Percentiles rank a stretch among this genome's conserved stretches.
These are phyloP conservation scores for Tilletia caries DNA, from an alignment of 1,284 basidiomycete genomes.

Conservation along the genomic window DNA sequence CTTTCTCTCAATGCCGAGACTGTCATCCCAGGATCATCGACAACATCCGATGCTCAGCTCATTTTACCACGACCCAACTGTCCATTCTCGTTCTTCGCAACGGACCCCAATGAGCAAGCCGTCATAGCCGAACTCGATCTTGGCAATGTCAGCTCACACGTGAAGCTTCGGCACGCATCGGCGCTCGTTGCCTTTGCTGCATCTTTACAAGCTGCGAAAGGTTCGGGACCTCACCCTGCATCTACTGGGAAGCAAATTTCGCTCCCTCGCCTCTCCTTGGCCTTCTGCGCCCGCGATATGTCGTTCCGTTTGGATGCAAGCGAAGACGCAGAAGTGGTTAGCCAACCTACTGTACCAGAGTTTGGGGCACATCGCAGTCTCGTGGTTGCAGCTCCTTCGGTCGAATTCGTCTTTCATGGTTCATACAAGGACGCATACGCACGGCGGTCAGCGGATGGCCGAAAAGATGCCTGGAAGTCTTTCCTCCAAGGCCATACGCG, in stretches of 20 bases:
- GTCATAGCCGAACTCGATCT: constrained; percentile 29
- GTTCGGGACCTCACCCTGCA: background rate
- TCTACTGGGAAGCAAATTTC: background rate
- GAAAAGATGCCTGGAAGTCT: constrained; percentile 28
- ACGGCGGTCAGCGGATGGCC: constrained; percentile 27
- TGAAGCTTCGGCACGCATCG: constrained; percentile 13
- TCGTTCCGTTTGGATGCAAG: constrained; percentile 34
- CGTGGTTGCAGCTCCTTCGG: constrained; percentile 26
- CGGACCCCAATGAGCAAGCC: constrained; percentile 48
- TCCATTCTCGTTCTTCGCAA: constrained; percentile 18
- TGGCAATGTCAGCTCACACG: constrained; percentile 29
- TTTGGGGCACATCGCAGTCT: constrained; percentile 18
- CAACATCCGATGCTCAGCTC: background rate
- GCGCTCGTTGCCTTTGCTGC: background rate
- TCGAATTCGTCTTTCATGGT: constrained; percentile 30
- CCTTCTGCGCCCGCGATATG: constrained; percentile 26
- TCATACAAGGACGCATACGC: constrained; percentile 38
- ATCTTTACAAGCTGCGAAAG: background rate
- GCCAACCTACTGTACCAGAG: background rate
- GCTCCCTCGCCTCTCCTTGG: constrained; percentile 23
- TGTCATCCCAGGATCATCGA: background rate
- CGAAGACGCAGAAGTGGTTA: background rate
- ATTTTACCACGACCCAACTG: background rate
- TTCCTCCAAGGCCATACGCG: background rate
- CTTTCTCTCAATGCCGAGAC: background rate